Conservation (phyloP, 2,329 filamentous ascomycete species). For the Alternaria brassicicola region DNA sequence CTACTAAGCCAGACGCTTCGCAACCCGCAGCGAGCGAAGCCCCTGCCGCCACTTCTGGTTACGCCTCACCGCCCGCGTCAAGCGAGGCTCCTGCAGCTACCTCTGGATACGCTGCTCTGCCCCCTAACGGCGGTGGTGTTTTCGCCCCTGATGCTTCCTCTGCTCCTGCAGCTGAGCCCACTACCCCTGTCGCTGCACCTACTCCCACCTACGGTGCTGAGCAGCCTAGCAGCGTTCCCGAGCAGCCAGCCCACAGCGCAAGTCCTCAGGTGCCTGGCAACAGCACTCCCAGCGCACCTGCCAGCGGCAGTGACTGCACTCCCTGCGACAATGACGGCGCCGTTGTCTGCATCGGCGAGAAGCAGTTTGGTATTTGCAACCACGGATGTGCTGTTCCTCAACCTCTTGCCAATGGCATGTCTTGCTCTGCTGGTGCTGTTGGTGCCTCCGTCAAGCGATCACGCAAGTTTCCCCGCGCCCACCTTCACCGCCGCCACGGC, state of each 20-base stretch:
- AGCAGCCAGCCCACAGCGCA: conserved; percentile 7
- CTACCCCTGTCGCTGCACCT: conserved; percentile 1
- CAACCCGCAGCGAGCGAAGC: conserved; percentile 1
- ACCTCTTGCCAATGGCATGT: conserved; percentile 50
- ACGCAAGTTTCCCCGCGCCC: conserved; percentile 32
- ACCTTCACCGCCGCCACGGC: conserved; percentile 39
- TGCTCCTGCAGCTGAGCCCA: conserved; percentile 17
- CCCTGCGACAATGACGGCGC: conserved; percentile 51
- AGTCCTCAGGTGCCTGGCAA: conserved; percentile 10
- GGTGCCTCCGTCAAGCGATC: conserved; percentile 23
- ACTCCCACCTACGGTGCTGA: conserved; percentile 9
- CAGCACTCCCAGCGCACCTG: conserved; percentile 17
- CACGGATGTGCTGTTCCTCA: conserved; percentile 50
- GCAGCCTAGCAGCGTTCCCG: conserved; percentile 10
- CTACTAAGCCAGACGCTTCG: conserved; percentile 15
- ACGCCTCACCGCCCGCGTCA: conserved; percentile 5
- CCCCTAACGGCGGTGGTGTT: conserved; percentile 26
- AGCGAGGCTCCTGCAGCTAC: conserved; percentile 1
- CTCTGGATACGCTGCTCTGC: conserved; percentile 2
- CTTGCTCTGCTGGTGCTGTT: conserved; percentile 46
- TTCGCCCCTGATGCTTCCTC: conserved; percentile 44
- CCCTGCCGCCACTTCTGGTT: background rate
- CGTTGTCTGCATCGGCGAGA: conserved; percentile 53
- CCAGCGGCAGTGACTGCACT: conserved; percentile 25
- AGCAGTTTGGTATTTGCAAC: conserved; percentile 55